A percentile compares a stretch with the other conserved stretches of the same genome.
These are phyloP conservation scores for Lentinula detonsa DNA, from an alignment of 768 basidiomycete genomes.

Conservation along the genomic window DNA sequence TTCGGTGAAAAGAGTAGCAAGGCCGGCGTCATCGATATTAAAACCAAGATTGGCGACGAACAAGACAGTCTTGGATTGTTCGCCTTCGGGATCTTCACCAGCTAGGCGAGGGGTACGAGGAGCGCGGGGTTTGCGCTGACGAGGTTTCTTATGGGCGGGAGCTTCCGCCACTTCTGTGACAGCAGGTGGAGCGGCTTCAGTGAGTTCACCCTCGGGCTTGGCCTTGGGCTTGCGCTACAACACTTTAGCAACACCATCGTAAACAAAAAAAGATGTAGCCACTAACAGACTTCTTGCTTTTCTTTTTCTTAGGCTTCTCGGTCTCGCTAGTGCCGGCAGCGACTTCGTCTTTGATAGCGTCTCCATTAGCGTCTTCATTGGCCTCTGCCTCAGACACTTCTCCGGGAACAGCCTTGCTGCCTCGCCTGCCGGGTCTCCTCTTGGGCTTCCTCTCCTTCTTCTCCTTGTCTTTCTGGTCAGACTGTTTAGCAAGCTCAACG, in stretches of 20 bases:
- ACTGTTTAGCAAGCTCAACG: constrained; percentile 90
- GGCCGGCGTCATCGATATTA: constrained; percentile 79
- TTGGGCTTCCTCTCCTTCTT: constrained; percentile 73
- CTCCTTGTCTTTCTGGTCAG: constrained; percentile 81
- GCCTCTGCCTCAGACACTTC: constrained; percentile 90
- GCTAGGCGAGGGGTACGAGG: constrained; percentile 60
- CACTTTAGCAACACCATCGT: constrained; percentile 14
- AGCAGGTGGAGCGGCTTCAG: constrained; percentile 30
- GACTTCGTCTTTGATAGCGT: constrained; percentile 47
- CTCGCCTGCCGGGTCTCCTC: constrained; percentile 82
- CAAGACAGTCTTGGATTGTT: constrained; percentile 83
- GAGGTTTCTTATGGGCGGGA: constrained; percentile 40
- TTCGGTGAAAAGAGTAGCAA: constrained; percentile 79
- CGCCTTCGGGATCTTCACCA: constrained; percentile 81
- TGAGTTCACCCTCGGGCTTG: constrained; percentile 28
- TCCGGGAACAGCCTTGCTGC: constrained; percentile 80
- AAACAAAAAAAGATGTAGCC: not conserved
- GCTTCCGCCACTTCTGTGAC: constrained; percentile 30
- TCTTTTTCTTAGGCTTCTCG: constrained; percentile 83
- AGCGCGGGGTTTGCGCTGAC: constrained; percentile 50
- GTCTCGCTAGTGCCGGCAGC: constrained; percentile 55
- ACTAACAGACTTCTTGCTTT: constrained; percentile 54
- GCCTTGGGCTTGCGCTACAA: constrained; percentile 51
- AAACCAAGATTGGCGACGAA: constrained; percentile 99
- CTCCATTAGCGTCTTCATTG: constrained; percentile 57